Conservation (phyloP, 495 filamentous ascomycete species). For the Achaetomiella virescens region DNA sequence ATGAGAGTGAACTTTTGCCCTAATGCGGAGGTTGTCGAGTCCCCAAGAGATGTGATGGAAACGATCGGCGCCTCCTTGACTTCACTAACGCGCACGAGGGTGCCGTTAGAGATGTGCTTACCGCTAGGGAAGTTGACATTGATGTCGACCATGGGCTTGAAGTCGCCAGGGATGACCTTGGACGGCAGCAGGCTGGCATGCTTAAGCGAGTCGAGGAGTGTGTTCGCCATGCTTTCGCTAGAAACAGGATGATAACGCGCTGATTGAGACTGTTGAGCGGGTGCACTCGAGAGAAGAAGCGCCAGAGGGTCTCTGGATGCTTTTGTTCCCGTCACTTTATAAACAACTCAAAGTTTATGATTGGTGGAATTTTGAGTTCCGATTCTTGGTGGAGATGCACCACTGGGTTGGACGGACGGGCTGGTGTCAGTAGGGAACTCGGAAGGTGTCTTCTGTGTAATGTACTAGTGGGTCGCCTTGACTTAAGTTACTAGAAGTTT, state of each 20-base stretch:
- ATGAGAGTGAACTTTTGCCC: neutral
- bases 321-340: no score
- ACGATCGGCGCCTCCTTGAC: neutral
- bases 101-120: neutral
- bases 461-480: no score
- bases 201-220: neutral
- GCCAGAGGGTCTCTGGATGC: no score
- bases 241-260: neutral
- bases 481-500: no score
- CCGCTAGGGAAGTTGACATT: neutral
- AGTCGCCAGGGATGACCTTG: neutral
- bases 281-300: no score
- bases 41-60: neutral
- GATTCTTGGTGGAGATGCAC: no score
- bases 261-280: neutral
- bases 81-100: constrained; percentile 1
- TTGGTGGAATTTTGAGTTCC: constrained; percentile 2
- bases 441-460: no score
- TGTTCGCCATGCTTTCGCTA: neutral
- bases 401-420: no score
- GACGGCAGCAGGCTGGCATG: neutral
- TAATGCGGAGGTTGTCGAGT: neutral
- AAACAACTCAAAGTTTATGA: neutral
- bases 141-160: neutral
- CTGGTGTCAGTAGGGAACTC: no score